These are phyloP conservation scores for Eimeria tenella DNA, from an alignment of 169 alveolate genomes.

Conservation along the genomic window DNA sequence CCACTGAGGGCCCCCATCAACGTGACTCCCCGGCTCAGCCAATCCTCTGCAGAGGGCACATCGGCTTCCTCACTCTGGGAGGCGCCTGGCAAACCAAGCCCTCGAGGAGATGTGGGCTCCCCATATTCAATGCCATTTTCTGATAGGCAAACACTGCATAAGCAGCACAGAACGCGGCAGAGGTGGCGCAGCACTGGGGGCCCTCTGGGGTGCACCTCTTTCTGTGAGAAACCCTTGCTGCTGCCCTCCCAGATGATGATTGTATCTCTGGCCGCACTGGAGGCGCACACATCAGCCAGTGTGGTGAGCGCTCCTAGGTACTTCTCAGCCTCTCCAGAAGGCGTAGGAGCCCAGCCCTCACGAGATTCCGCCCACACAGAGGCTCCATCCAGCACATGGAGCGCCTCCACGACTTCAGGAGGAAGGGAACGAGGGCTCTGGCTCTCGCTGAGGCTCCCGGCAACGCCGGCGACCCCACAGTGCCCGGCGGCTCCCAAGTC, in stretches of 20 bases:
- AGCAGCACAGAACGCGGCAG: slow-evolving; percentile 10
- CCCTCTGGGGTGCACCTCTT: slow-evolving; percentile 2
- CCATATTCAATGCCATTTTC: background rate
- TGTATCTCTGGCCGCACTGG: background rate
- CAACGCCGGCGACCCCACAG: background rate
- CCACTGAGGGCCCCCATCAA: background rate
- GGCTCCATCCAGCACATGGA: background rate
- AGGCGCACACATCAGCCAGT: background rate
- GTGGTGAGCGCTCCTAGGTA: background rate
- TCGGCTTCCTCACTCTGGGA: background rate
- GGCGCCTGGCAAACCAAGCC: background rate
- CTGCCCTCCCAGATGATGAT: background rate
- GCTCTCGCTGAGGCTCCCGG: slow-evolving; percentile 11
- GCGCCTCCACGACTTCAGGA: background rate
- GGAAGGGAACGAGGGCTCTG: background rate
- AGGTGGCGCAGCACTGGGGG: slow-evolving; percentile 28
- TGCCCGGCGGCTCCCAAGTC: background rate
- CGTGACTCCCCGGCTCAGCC: background rate
- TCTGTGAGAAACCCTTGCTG: background rate
- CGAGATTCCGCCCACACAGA: background rate
- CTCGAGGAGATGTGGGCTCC: background rate
- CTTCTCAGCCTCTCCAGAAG: background rate
- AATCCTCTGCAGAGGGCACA: slow-evolving; percentile 8
- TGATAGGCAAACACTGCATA: background rate
- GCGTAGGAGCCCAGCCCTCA: background rate